phyloP scores from a whole-genome alignment of 257 asterid species.

The Nicotiana knightiana region DNA sequence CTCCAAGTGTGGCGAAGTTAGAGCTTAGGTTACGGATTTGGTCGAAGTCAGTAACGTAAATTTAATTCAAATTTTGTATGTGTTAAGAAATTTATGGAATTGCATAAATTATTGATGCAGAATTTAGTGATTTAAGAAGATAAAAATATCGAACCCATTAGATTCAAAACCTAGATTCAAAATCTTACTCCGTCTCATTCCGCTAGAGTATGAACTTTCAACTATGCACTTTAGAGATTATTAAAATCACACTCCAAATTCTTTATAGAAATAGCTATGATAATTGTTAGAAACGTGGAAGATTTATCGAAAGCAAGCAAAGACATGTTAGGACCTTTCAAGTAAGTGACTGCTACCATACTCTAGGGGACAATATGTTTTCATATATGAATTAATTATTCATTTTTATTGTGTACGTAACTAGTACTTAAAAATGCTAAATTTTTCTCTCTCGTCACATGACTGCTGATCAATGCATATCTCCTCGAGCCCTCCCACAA shows the following conservation, averaged over 20 bases:
- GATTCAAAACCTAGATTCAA: no score
- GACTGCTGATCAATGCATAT: neutral
- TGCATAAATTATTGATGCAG: no score
- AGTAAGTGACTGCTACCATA: neutral
- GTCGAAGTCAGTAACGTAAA: no score
- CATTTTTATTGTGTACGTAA: neutral
- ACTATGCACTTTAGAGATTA: neutral
- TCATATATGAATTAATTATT: neutral
- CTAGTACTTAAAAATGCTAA: neutral
- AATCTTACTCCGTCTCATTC: no score
- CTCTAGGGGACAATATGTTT: neutral
- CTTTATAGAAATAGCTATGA: neutral
- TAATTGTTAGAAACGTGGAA: conserved; percentile 6
- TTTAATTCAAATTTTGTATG: no score
- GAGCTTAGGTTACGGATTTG: no score
- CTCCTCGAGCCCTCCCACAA: neutral
- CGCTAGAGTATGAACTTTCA: neutral
- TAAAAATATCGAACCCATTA: no score
- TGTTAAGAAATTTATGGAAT: no score
- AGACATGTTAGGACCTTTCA: neutral
- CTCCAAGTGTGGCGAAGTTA: no score
- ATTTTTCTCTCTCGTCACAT: neutral
- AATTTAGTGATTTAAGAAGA: no score
- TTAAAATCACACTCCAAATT: neutral
- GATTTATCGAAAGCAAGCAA: neutral